These are phyloP conservation scores for Picochlorum costavermella DNA, from an alignment of 139 green algal species.

Conservation along the genomic window DNA sequence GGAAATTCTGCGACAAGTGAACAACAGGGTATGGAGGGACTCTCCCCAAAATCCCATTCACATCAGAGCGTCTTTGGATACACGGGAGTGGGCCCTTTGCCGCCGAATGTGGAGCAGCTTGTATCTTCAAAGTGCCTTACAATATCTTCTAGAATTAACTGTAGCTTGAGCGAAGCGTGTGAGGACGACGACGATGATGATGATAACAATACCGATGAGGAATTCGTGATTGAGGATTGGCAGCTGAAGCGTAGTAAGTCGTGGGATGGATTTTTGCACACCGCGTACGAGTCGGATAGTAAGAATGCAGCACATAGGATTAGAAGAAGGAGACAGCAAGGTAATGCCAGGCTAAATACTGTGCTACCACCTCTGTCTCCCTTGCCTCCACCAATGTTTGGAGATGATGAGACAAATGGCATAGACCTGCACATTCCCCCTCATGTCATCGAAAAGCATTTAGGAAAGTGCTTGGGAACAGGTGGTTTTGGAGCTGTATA, in stretches of 20 bases:
- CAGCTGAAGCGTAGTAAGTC: conserved; percentile 20
- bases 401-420: background rate
- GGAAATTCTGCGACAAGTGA: no score
- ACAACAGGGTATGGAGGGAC: no score
- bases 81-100: background rate
- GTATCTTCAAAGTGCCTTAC: background rate
- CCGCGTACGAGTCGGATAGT: background rate
- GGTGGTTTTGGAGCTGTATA: conserved; percentile 71
- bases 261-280: conserved; percentile 20
- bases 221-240: conserved; percentile 8
- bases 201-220: background rate
- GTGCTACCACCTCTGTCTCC: conserved; percentile 24
- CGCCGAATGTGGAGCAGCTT: background rate
- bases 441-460: conserved; percentile 47
- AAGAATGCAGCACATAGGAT: background rate
- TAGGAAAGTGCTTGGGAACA: conserved; percentile 52
- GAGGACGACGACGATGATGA: background rate
- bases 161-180: no score
- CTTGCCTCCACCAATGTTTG: conserved; percentile 19
- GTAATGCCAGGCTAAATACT: conserved; percentile 9
- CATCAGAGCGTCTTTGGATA: background rate
- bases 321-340: background rate
- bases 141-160: no score
- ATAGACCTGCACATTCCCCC: conserved; percentile 53
- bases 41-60: no score